Base-by-base conservation (phyloP, 2,329 filamentous ascomycete species). In the Annulohypoxylon truncatum region DNA sequence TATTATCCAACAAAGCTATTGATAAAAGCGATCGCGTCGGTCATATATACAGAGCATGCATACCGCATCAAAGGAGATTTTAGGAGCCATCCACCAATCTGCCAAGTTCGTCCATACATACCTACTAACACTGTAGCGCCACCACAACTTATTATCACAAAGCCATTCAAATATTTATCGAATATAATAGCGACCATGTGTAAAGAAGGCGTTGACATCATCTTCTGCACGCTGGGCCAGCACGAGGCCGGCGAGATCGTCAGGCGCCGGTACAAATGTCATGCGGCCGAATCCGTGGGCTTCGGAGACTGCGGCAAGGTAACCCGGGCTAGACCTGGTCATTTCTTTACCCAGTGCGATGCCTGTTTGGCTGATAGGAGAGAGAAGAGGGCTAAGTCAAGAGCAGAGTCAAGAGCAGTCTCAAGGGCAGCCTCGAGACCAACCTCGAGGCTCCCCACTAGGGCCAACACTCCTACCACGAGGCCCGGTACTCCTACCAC, bases 241-340 rank as follows among this genome's bases (percentile, higher is more conserved):
- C 64, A 66, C 44, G 48, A 60, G 15, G 29, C 56, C 9, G 59
- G 64, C 15, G 63, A 66, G 3, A 15, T 52, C 6, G 33, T 55
- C 2, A 20, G 13, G 1, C 51, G 50, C 2, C 29, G 18, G 26
- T 66, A 63, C 42, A n/a, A 31, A 1, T 66, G 64, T 18, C 20
- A 24, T 3, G 33, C 12, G 10, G 58, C 54, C 2, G 22, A 44
- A 3, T 3, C 44, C 8, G 20, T 26, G 15, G 59, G 59, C n/a
- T 66, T 63, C 13, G 64, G 64, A 0, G 10, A 22, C 6, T 66
- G 64, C 10, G 64, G 64, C 12, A 47, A 31, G 8, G 18, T 66
- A 4, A 29, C 48, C 2, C 28, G 52, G 22, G 50, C 22, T 3
- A 18, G 9, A 28, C 33, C 48, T 7, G 58, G 54, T 24, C 50